Evolutionary conservation across 1,284 basidiomycete genomes (phyloP).

Genomic region (Fomes fomentarius): DNA sequence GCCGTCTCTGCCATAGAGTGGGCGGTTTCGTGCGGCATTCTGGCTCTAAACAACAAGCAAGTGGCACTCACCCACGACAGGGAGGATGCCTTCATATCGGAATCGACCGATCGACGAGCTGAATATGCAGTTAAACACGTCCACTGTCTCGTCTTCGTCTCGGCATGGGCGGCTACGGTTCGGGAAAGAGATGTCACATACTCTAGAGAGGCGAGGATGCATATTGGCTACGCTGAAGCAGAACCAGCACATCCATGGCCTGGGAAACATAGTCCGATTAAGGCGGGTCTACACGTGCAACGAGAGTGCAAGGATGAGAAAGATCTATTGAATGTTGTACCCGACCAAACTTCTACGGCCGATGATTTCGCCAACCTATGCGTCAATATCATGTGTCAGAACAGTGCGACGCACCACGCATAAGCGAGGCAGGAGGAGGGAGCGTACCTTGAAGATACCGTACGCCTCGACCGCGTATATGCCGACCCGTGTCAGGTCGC

Average conservation of each 20-base stretch:
- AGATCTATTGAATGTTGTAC: constrained; percentile 72
- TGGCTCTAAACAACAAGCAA: no score
- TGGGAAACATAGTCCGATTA: constrained; percentile 15
- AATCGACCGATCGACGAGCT: no score
- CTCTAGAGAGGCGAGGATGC: neutral
- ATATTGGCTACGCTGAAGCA: neutral
- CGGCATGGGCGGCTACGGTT: no score
- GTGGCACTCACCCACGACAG: no score
- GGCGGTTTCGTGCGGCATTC: no score
- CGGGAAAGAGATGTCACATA: no score
- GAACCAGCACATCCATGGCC: neutral
- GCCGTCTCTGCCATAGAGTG: no score
- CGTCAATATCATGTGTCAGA: neutral
- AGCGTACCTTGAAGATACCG: constrained; percentile 77
- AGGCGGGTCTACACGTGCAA: constrained; percentile 18
- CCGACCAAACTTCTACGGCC: constrained; percentile 85
- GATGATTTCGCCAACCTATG: constrained; percentile 89
- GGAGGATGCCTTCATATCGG: no score
- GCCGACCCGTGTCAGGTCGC: constrained; percentile 79
- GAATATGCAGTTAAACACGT: no score
- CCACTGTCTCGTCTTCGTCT: no score
- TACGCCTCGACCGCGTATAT: constrained; percentile 91
- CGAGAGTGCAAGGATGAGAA: neutral
- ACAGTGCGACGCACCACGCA: neutral
- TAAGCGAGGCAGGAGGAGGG: neutral